Evolutionary conservation across 495 filamentous ascomycete species (phyloP), one percentile per base, ranked within the genome.

Genomic region (Usnea hakonensis): DNA sequence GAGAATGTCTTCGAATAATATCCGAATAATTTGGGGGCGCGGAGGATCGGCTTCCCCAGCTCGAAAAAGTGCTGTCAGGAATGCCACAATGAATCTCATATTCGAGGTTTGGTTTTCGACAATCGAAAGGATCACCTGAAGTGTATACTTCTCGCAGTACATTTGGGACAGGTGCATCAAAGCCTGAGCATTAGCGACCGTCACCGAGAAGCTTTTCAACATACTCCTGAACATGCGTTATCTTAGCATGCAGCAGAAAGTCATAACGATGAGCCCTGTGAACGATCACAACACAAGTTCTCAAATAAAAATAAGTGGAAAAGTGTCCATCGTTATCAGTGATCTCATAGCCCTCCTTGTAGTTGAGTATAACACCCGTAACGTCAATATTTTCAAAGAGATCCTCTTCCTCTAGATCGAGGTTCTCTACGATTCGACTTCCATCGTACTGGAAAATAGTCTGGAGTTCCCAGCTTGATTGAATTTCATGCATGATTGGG

Each of bases 311-410:
- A 36, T 76, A 75, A 35, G 68, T 74, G 26, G 67, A 57, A 19
- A 46, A 41, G 55, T 52, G 28, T 33, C 62, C 68, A 48, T 64
- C 77, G 61, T 78, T 77, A 17, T 76, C 75, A 13, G 70, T 76
- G 50, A 63, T 79, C 10, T 70, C 71, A 52, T 65, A 67, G 53
- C 72, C 75, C 17, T 75, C 71, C 63, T 76, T 71, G 28, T 73
- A 65, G 60, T 78, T 70, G 0, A 72, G 71, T 21, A 68, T 60
- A 30, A 10, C n/a, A 40, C 73, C 64, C 13, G 44, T 19, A 21
- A 55, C 17, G 68, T 60, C 60, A 75, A 48, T 21, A 14, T 50
- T 23, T 35, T 64, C 52, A 3, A 62, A 30, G 11, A 65, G 28
- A 6, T 64, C 61, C 13, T 60, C 33, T 37, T 38, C 57, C 16